Evolutionary conservation across 441 rosid species (phyloP).

Genomic region (Capsella rubella): DNA sequence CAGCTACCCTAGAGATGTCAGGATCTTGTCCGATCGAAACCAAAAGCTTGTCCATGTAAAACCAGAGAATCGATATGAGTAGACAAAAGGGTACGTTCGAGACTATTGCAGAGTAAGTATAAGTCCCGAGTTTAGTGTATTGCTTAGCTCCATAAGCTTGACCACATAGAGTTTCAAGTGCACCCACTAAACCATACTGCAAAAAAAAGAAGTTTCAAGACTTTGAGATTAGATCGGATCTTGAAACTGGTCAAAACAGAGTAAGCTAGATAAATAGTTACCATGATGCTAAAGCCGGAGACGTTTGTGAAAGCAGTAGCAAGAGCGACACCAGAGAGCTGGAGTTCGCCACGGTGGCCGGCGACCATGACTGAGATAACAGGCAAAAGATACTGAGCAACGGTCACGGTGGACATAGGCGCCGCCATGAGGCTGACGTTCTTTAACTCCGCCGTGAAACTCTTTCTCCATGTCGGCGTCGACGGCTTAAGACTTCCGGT

Average conservation of each 20-base stretch:
- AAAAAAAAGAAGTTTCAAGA: slow-evolving; percentile 8
- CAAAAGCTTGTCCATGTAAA: slow-evolving; percentile 37
- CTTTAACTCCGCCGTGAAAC: slow-evolving; percentile 40
- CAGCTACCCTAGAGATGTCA: slow-evolving; percentile 42
- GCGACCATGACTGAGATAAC: slow-evolving; percentile 42
- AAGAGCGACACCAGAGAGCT: slow-evolving; percentile 43
- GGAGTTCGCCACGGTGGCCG: slow-evolving; percentile 40
- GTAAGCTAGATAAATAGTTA: slow-evolving; percentile 1
- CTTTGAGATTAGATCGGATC: neutral
- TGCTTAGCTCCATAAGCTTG: slow-evolving; percentile 48
- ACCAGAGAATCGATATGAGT: slow-evolving; percentile 36
- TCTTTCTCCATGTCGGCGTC: slow-evolving; percentile 16
- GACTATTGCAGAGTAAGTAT: slow-evolving; percentile 36
- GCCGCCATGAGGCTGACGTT: slow-evolving; percentile 38
- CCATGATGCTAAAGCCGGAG: slow-evolving; percentile 41
- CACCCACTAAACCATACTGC: slow-evolving; percentile 41
- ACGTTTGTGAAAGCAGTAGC: slow-evolving; percentile 42
- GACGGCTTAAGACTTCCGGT: neutral
- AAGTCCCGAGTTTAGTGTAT: slow-evolving; percentile 38
- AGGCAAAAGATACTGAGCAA: slow-evolving; percentile 37
- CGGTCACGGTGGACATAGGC: slow-evolving; percentile 42
- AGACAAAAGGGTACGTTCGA: slow-evolving; percentile 37
- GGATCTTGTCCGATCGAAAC: slow-evolving; percentile 39
- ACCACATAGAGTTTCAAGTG: slow-evolving; percentile 47
- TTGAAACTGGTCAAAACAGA: neutral